phyloP scores from a whole-genome alignment of 306 rosid genomes.

The Cyclanthera cordifolia region DNA sequence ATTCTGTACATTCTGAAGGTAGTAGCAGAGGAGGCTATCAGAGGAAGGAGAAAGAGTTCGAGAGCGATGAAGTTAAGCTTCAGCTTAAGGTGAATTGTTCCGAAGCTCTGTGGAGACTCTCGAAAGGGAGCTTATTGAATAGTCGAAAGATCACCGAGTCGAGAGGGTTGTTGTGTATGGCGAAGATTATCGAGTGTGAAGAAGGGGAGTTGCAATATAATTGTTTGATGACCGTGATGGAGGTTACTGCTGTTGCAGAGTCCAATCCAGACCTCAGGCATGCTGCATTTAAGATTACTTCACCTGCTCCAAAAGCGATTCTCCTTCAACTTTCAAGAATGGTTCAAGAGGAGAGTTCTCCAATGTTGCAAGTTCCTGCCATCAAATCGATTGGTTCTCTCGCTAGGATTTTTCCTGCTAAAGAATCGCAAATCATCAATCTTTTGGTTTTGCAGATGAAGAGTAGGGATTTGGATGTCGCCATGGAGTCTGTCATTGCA shows the following conservation, averaged over 20 bases:
- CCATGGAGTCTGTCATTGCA: constrained; percentile 52
- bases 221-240: constrained; percentile 76
- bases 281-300: constrained; percentile 53
- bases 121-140: constrained; percentile 34
- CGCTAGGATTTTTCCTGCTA: constrained; percentile 66
- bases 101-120: constrained; percentile 74
- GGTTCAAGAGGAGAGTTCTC: constrained; percentile 27
- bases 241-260: constrained; percentile 62
- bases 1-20: constrained; percentile 37
- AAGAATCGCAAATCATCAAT: constrained; percentile 51
- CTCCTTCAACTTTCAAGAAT: constrained; percentile 67
- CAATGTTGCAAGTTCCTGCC: constrained; percentile 44
- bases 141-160: constrained; percentile 65
- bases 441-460: constrained; percentile 65
- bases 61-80: constrained; percentile 43
- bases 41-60: constrained; percentile 47
- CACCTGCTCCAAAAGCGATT: constrained; percentile 61
- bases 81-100: constrained; percentile 53
- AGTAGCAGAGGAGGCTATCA: constrained; percentile 37
- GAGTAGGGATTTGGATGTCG: constrained; percentile 42
- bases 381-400: constrained; percentile 67
- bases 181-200: constrained; percentile 58
- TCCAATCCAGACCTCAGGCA: constrained; percentile 53
- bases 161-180: constrained; percentile 77
- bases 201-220: constrained; percentile 48